Evolutionary conservation across 352 stramenopile species (phyloP).

Genomic region (Pythium vanterpoolii): DNA sequence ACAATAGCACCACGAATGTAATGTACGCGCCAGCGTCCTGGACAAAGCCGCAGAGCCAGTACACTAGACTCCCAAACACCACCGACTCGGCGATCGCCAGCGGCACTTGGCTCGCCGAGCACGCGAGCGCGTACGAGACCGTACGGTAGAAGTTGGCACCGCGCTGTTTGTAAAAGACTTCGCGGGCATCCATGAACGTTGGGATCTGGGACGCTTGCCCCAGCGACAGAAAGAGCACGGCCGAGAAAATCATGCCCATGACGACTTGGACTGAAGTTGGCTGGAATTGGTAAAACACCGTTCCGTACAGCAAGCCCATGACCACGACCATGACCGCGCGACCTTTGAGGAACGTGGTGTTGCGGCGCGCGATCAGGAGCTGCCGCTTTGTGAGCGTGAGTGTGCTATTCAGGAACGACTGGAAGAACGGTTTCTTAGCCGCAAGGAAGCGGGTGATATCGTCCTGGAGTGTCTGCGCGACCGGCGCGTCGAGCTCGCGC

Average conservation of each 20-base stretch:
- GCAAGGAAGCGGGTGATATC: conserved; percentile 46
- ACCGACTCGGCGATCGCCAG: conserved; percentile 65
- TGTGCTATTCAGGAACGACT: conserved; percentile 42
- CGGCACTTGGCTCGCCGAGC: conserved; percentile 45
- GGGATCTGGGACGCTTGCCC: conserved; percentile 76
- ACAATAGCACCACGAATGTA: conserved; percentile 40
- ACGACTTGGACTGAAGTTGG: conserved; percentile 44
- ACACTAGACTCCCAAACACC: conserved; percentile 85
- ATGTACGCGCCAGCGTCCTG: conserved; percentile 28
- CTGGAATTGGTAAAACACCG: conserved; percentile 50
- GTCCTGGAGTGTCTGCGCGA: conserved; percentile 37
- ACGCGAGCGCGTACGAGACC: conserved; percentile 68
- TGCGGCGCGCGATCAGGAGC: conserved; percentile 56
- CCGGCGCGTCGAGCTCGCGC: conserved; percentile 51
- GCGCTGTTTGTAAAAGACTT: conserved; percentile 85
- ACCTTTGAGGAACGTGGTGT: conserved; percentile 47
- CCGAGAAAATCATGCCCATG: conserved; percentile 83
- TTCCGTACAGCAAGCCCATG: conserved; percentile 43
- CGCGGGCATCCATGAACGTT: conserved; percentile 67
- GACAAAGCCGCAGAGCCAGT: conserved; percentile 84
- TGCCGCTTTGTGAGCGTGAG: conserved; percentile 72
- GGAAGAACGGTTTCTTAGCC: conserved; percentile 34
- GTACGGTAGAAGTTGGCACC: conserved; percentile 85
- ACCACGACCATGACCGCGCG: conserved; percentile 40
- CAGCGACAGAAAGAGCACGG: conserved; percentile 77